Evolutionary conservation across 345 rosid genomes (phyloP).

Genomic region (Linum trigynum): DNA sequence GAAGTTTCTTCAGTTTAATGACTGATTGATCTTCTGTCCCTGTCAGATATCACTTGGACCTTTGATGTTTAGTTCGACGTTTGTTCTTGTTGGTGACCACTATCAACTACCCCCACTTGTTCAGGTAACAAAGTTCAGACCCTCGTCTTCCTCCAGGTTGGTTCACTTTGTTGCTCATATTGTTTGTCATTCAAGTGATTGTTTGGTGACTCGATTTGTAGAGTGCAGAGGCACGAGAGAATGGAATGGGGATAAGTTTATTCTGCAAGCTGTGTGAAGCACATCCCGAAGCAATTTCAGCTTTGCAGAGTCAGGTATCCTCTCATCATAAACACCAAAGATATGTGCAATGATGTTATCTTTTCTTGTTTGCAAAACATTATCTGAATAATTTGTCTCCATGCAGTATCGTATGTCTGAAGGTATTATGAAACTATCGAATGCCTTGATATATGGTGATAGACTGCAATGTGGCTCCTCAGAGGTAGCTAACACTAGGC

Average conservation of each 20-base stretch:
- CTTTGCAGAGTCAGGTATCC: constrained; percentile 87
- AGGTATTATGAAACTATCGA: constrained; percentile 87
- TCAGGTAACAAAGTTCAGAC: constrained; percentile 41
- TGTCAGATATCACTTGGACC: constrained; percentile 87
- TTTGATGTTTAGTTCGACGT: constrained; percentile 67
- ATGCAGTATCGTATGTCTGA: constrained; percentile 91
- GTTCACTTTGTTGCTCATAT: background rate
- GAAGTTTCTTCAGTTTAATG: background rate
- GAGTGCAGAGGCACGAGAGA: constrained; percentile 92
- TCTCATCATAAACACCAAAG: background rate
- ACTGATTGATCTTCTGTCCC: constrained; percentile 14
- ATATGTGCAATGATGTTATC: constrained; percentile 2
- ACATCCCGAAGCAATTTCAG: constrained; percentile 94
- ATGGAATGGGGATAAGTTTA: constrained; percentile 91
- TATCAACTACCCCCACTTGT: constrained; percentile 95
- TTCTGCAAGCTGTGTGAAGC: constrained; percentile 95
- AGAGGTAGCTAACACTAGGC: constrained; percentile 70
- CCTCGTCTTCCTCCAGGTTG: background rate
- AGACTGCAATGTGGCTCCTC: constrained; percentile 77
- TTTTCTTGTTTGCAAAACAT: constrained; percentile 5
- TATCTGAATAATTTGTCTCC: constrained; percentile 17
- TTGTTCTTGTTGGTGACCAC: constrained; percentile 98
- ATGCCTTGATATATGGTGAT: constrained; percentile 88
- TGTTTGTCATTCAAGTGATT: constrained; percentile 10
- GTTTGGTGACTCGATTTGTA: constrained; percentile 19